Conservation (phyloP, 2,329 filamentous ascomycete species). For the Stagonosporopsis chrysanthemi region DNA sequence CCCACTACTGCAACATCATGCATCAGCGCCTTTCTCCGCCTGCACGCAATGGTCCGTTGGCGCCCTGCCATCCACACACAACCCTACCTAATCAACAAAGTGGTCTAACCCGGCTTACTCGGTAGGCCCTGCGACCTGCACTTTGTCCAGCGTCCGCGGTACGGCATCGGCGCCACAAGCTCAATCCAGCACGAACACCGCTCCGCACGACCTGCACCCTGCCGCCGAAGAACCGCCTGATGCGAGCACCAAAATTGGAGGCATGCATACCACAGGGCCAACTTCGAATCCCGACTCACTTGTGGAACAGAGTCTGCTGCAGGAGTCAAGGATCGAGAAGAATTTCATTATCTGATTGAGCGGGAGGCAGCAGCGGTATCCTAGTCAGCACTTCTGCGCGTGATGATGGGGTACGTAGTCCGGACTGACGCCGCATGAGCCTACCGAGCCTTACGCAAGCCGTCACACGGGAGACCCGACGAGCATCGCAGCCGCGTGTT, state of each 20-base stretch:
- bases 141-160: constrained; percentile 2
- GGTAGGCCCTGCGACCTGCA: constrained; percentile 4
- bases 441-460: constrained; percentile 14
- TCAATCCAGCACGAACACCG: constrained; percentile 12
- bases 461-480: constrained; percentile 18
- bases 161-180: constrained; percentile 24
- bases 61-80: constrained; percentile 14
- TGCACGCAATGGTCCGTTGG: constrained; percentile 20
- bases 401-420: constrained; percentile 28
- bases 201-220: neutral
- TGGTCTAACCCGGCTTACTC: constrained; percentile 1
- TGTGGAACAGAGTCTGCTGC: constrained; percentile 1
- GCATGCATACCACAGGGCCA: constrained; percentile 6
- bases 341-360: constrained; percentile 11
- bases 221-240: constrained; percentile 2
- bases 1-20: constrained; percentile 19
- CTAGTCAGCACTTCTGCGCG: constrained; percentile 41
- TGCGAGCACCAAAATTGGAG: constrained; percentile 2
- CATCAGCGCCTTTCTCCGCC: constrained; percentile 30
- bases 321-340: constrained; percentile 11
- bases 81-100: constrained; percentile 1
- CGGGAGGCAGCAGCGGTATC: constrained; percentile 14
- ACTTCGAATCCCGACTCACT: neutral
- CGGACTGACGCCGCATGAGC: constrained; percentile 22
- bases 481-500: constrained; percentile 23